phyloP scores from a whole-genome alignment of 2,329 filamentous ascomycete species.

The Beauveria sp. region DNA sequence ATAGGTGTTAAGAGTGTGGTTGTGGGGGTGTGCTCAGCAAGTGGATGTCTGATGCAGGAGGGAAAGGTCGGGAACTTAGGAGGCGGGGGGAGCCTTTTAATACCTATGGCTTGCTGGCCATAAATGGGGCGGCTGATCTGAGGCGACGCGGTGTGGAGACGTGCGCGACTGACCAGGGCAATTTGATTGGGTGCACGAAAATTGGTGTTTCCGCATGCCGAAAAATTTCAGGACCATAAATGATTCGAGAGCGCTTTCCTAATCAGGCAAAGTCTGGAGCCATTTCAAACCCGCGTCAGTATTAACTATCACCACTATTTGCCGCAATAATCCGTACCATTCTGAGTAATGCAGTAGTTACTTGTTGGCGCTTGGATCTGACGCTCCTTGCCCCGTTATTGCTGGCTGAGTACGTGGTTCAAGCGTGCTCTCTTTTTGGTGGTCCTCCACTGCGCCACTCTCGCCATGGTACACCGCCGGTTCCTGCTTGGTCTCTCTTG shows the following conservation, averaged over 20 bases:
- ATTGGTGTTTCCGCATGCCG: conserved; percentile 4
- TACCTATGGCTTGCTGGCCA: conserved; percentile 26
- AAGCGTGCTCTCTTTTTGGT: neutral
- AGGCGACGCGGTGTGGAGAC: conserved; percentile 11
- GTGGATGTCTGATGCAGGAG: conserved; percentile 36
- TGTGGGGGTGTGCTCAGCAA: conserved; percentile 23
- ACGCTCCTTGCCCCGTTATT: neutral
- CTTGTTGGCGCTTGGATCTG: neutral
- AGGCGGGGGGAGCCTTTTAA: conserved; percentile 40
- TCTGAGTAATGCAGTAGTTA: neutral
- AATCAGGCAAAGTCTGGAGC: neutral
- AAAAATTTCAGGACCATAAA: conserved; percentile 3
- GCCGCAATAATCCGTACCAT: neutral
- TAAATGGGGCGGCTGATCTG: conserved; percentile 32
- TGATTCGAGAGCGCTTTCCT: conserved; percentile 8
- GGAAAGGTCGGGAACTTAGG: conserved; percentile 27
- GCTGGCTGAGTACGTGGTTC: neutral
- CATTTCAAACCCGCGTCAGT: neutral
- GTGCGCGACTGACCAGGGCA: conserved; percentile 3
- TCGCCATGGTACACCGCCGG: too few species aligned
- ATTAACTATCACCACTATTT: neutral
- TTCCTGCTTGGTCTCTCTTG: too few species aligned
- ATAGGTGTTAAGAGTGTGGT: conserved; percentile 28
- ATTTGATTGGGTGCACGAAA: conserved; percentile 11
- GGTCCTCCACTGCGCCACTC: too few species aligned